Evolutionary conservation across 768 basidiomycete species (phyloP).

Genomic region (Pulveroboletus ravenelii): DNA sequence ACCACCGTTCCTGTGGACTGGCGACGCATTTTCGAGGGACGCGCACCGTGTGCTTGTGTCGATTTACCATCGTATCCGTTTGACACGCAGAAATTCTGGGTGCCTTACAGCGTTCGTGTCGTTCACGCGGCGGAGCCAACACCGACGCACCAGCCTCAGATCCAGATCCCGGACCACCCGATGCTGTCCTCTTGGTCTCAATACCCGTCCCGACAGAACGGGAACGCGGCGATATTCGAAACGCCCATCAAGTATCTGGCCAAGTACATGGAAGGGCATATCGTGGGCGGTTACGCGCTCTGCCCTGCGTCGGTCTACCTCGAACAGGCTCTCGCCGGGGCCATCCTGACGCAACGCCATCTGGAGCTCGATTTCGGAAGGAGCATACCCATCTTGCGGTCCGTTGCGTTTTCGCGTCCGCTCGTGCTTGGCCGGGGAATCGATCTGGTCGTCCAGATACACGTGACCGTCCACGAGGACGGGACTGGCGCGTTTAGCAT

Average conservation of each 20-base stretch:
- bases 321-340: conserved; percentile 49
- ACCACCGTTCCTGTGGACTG: conserved; percentile 41
- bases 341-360: conserved; percentile 34
- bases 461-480: conserved; percentile 35
- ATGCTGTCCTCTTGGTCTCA: conserved; percentile 42
- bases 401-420: conserved; percentile 48
- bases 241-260: conserved; percentile 45
- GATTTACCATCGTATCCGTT: conserved; percentile 66
- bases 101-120: conserved; percentile 37
- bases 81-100: conserved; percentile 52
- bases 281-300: conserved; percentile 49
- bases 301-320: conserved; percentile 67
- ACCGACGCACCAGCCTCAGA: not conserved
- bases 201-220: conserved; percentile 33
- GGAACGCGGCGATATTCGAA: conserved; percentile 46
- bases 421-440: conserved; percentile 42
- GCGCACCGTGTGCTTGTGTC: conserved; percentile 38
- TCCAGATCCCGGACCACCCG: conserved; percentile 24
- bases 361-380: conserved; percentile 31
- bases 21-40: conserved; percentile 49
- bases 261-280: conserved; percentile 49
- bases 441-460: conserved; percentile 34
- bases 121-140: not conserved
- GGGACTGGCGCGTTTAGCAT: conserved; percentile 43
- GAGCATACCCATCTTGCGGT: conserved; percentile 35